Percentiles rank a stretch among this genome's conserved stretches.
These are phyloP conservation scores for Venturia effusa DNA, from an alignment of 2,329 filamentous ascomycete genomes.

Conservation along the genomic window DNA sequence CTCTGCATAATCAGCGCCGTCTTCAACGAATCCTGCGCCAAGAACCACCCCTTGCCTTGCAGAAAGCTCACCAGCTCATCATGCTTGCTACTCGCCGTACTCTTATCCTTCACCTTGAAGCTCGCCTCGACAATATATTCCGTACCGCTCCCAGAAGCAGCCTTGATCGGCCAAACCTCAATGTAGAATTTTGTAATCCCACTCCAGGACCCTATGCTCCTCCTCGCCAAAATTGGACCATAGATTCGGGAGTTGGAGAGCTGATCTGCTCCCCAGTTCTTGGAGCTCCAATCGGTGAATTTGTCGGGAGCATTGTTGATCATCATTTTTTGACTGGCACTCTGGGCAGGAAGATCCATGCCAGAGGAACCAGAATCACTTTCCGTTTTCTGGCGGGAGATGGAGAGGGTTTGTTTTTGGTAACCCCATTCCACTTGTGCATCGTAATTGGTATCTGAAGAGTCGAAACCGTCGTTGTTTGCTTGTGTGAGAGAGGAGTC, in stretches of 20 bases:
- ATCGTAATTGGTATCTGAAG: conserved; percentile 20
- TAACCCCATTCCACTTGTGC: conserved; percentile 29
- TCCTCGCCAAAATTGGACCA: conserved; percentile 1
- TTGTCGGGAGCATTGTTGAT: conserved; percentile 2
- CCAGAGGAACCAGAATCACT: conserved; percentile 18
- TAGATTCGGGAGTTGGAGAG: not conserved
- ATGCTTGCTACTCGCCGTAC: conserved; percentile 2
- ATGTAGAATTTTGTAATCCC: not conserved
- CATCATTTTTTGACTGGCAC: conserved; percentile 5
- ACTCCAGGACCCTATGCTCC: conserved; percentile 2
- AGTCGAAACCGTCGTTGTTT: conserved; percentile 25
- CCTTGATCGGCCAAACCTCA: conserved; percentile 4
- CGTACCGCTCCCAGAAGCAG: not conserved
- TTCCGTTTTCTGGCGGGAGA: conserved; percentile 21
- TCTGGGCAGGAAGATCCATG: conserved; percentile 18
- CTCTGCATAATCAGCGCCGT: conserved; percentile 6
- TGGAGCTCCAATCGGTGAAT: not conserved
- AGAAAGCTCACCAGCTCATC: conserved; percentile 1
- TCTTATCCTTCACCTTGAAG: not conserved
- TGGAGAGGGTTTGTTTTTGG: conserved; percentile 26
- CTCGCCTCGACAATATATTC: conserved; percentile 6
- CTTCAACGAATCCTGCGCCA: conserved; percentile 7
- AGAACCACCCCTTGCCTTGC: not conserved
- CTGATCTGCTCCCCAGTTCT: not conserved
- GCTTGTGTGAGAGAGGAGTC: conserved; percentile 22